These are phyloP conservation scores for Termitomyces bulborhizus DNA, from an alignment of 768 basidiomycete genomes.

Conservation along the genomic window DNA sequence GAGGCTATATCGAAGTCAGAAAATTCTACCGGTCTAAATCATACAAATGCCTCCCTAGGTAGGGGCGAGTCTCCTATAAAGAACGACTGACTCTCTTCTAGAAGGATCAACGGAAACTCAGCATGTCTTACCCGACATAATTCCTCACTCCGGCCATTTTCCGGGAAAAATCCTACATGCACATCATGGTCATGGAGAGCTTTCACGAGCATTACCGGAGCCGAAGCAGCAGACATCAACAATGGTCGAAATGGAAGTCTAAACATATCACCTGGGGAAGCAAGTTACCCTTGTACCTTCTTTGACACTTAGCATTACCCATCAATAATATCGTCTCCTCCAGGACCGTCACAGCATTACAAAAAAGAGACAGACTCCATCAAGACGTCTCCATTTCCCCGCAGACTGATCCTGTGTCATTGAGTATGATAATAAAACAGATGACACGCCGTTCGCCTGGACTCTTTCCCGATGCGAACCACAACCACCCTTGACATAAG, in stretches of 20 bases:
- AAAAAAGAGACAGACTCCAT: neutral
- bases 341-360: neutral
- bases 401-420: slow-evolving; percentile 2
- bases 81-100: neutral
- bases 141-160: slow-evolving; percentile 15
- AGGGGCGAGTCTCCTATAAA: too few relatives aligned
- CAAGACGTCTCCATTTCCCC: slow-evolving; percentile 10
- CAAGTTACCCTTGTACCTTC: neutral
- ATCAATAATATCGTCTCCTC: neutral
- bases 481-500: neutral
- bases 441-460: neutral
- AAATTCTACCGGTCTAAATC: too few relatives aligned
- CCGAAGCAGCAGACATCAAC: neutral
- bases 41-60: neutral
- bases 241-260: neutral
- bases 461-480: neutral
- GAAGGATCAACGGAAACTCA: neutral
- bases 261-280: slow-evolving; percentile 1
- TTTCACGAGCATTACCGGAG: neutral
- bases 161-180: slow-evolving; percentile 7
- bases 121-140: slow-evolving; percentile 6
- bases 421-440: neutral
- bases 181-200: neutral
- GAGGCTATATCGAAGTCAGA: too few relatives aligned
- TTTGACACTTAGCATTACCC: neutral